These are phyloP conservation scores for Candida multigemmis DNA, from an alignment of 805 yeast genomes.

Conservation along the genomic window DNA sequence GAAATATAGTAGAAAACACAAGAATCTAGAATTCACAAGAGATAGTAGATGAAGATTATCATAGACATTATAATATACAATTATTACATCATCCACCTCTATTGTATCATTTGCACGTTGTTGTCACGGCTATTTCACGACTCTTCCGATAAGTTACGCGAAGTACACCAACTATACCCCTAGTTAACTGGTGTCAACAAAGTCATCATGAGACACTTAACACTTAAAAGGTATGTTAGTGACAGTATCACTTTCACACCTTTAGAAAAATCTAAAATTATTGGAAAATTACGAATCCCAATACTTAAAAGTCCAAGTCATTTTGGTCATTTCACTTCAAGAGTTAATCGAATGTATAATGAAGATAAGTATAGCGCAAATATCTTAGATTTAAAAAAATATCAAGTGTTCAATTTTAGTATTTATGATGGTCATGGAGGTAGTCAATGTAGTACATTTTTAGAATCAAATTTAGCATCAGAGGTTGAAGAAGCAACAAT, in stretches of 20 bases:
- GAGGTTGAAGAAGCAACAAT: constrained; percentile 39
- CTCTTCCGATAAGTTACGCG: too few species aligned
- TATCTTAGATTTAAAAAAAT: constrained; percentile 31
- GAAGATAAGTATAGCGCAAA: constrained; percentile 75
- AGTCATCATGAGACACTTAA: too few species aligned
- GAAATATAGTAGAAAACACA: too few species aligned
- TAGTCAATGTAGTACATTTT: constrained; percentile 55
- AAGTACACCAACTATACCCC: too few species aligned
- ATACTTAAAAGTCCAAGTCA: constrained; percentile 58
- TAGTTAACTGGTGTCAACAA: too few species aligned
- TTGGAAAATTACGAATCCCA: constrained; percentile 40
- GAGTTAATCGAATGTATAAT: constrained; percentile 70
- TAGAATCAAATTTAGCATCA: constrained; percentile 43
- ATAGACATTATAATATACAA: too few species aligned
- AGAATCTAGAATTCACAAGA: too few species aligned
- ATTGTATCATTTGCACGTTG: too few species aligned
- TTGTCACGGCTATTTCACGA: too few species aligned
- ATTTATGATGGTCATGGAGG: constrained; percentile 97
- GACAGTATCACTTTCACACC: constrained; percentile 19
- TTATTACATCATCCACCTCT: too few species aligned
- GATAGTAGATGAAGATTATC: too few species aligned
- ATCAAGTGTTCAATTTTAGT: constrained; percentile 48
- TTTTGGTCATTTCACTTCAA: constrained; percentile 69
- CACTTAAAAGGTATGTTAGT: constrained; percentile 7
- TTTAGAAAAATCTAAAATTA: constrained; percentile 8